Base-by-base conservation (phyloP, 1,284 basidiomycete genomes). In the Neotropicomus parvogracilis region DNA sequence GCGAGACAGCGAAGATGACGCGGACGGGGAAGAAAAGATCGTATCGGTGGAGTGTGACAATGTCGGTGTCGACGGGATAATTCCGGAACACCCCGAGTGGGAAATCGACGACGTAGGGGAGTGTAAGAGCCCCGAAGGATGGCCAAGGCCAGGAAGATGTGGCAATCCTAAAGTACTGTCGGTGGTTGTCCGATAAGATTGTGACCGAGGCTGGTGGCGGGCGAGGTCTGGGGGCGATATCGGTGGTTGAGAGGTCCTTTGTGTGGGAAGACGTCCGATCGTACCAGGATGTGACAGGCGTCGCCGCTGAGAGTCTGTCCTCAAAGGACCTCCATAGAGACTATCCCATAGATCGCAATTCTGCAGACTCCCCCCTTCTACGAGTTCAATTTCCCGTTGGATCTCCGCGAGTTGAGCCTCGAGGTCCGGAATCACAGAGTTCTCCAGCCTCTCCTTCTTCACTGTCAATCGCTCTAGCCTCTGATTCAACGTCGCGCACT, bases 391-490 rank as follows among this genome's bases (percentile, higher is more conserved):
- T 57, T 83, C 77, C 12, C 59, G 60, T 51, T 76, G 70, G 28
- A 79, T 60, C 17, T 71, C 71, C 38, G 66, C 67, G 42, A 83
- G 66, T 59, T 80, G 77, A 37, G 75, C 70, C 59, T 81, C 81
- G 35, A 83, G 67, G 46, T 80, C 79, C 1, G 72, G 72, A 19
- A 83, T 68, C 14, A 71, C 64, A 17, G 64, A 63, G 1, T 53
- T 62, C 56, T 82, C 79, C 24, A 83, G 59, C 54, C 75, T 80
- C 35, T 82, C 80, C 56, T 68, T 72, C 65, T 79, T 81, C 37
- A 63, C 67, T 20, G 62, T 71, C 37, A 84, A 57, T 54, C 74
- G 75, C 38, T 85, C 82, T 42, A 81, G 59, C 57, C 75, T 76
- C 52, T 75, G 72, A 3, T 64, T 68, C 43, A 80, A 57, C 2